Conservation (phyloP, 2,329 filamentous ascomycete species). For the Teratosphaeria destructans region DNA sequence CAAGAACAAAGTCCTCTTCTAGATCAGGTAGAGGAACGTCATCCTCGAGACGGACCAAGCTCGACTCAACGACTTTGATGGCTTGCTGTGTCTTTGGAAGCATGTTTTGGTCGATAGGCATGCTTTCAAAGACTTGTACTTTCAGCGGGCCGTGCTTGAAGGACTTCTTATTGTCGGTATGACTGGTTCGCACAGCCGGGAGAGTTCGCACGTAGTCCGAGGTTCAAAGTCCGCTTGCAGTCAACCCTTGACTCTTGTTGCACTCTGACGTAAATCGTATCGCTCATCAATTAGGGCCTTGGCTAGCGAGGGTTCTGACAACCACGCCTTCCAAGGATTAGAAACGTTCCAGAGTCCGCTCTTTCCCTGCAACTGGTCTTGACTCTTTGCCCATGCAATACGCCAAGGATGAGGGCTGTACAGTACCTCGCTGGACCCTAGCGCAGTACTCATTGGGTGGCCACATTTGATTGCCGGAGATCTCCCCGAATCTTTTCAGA, state of each 20-base stretch:
- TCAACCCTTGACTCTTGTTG: background rate
- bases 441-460: too few species aligned
- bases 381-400: background rate
- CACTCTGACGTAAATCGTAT: background rate
- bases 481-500: too few species aligned
- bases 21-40: background rate
- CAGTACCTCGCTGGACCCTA: too few species aligned
- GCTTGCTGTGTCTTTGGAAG: background rate
- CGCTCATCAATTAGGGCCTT: background rate
- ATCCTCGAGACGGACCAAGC: background rate
- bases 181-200: background rate
- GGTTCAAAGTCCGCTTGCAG: background rate
- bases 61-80: background rate
- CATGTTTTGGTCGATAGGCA: background rate
- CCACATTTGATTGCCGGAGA: too few species aligned
- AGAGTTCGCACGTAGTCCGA: background rate
- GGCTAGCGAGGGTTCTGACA: background rate
- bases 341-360: background rate
- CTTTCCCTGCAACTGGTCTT: background rate
- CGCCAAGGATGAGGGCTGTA: too few species aligned
- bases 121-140: background rate
- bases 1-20: background rate
- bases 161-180: background rate
- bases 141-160: background rate
- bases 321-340: background rate